Evolutionary conservation across 2,329 filamentous ascomycete species (phyloP).

Genomic region (Phyllosticta ampelicida): DNA sequence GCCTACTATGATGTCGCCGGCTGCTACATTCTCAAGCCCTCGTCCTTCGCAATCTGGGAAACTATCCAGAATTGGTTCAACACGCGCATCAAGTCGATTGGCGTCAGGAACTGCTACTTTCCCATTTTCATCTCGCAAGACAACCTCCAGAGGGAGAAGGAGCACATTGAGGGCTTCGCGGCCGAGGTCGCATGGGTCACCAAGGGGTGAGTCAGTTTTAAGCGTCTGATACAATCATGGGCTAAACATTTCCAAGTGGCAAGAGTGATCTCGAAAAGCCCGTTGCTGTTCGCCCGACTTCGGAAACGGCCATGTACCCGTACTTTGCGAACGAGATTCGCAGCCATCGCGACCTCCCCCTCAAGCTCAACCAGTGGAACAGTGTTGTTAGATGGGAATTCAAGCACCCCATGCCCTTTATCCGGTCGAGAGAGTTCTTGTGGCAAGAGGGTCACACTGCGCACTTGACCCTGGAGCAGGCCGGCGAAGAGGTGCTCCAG

Average conservation of each 20-base stretch:
- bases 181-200: constrained; percentile 86
- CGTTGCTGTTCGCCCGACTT: constrained; percentile 58
- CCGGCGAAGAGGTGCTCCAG: constrained; percentile 76
- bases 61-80: constrained; percentile 50
- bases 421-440: constrained; percentile 86
- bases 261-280: constrained; percentile 83
- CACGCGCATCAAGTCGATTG: constrained; percentile 71
- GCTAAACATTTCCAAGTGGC: constrained; percentile 44
- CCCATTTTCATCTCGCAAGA: constrained; percentile 91
- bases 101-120: constrained; percentile 92
- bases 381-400: constrained; percentile 93
- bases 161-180: constrained; percentile 95
- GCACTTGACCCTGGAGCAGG: constrained; percentile 72
- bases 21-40: constrained; percentile 73
- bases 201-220: constrained; percentile 7
- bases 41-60: constrained; percentile 58
- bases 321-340: constrained; percentile 97
- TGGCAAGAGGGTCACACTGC: constrained; percentile 98
- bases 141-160: constrained; percentile 78
- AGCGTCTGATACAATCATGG: neutral
- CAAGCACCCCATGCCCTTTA: constrained; percentile 77
- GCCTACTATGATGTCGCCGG: constrained; percentile 98
- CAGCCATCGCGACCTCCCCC: constrained; percentile 85
- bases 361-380: constrained; percentile 97
- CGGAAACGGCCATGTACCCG: constrained; percentile 80